Conservation (phyloP, 495 filamentous ascomycete species). For the Xylaria scruposa region DNA sequence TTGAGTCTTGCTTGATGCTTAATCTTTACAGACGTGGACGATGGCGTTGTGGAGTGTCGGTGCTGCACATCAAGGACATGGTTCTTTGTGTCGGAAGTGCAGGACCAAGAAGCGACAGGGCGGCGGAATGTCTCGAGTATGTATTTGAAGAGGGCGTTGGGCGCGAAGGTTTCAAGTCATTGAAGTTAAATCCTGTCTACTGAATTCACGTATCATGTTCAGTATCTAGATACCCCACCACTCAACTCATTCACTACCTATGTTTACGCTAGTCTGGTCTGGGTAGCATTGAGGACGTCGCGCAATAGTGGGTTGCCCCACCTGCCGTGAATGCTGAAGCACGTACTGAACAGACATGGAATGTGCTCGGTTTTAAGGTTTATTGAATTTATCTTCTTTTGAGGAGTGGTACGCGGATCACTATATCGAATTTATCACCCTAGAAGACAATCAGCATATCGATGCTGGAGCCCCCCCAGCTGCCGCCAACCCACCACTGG, state of each 20-base stretch:
- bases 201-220: not conserved
- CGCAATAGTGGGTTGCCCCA: not conserved
- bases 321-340: not conserved
- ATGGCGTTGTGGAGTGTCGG: not conserved
- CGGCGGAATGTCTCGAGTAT: not conserved
- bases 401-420: not conserved
- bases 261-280: not conserved
- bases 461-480: slow-evolving; percentile 9
- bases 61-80: slow-evolving; percentile 11
- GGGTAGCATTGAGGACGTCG: not conserved
- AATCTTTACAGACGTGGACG: slow-evolving; percentile 2
- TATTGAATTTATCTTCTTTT: not conserved
- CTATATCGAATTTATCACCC: slow-evolving; percentile 17
- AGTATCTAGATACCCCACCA: not conserved
- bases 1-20: slow-evolving; percentile 1
- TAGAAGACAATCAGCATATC: not conserved
- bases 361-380: not conserved
- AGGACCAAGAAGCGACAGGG: not conserved
- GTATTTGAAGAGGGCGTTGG: not conserved
- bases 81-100: not conserved
- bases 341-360: not conserved
- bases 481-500: slow-evolving; percentile 18
- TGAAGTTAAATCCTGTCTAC: not conserved
- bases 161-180: not conserved
- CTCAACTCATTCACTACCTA: not conserved